Percentiles rank a stretch among this genome's conserved stretches.
Conservation (phyloP, 805 yeast genomes). For the Barnettozyma siamensis region DNA sequence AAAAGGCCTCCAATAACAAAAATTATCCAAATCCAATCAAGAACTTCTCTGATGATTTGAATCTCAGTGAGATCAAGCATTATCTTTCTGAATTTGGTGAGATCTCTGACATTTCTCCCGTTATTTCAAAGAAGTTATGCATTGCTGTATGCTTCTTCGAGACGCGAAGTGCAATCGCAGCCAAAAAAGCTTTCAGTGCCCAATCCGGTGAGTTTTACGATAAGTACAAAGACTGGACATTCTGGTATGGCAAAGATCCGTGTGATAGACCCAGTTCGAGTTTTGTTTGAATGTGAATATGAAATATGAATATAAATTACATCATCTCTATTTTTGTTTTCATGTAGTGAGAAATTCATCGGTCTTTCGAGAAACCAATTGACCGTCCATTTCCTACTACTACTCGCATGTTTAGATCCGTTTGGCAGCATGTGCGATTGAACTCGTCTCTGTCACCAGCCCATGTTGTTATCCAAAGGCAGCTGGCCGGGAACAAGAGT, state of each 20-base stretch:
- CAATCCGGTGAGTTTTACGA: conserved; percentile 29
- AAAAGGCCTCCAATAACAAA: conserved; percentile 11
- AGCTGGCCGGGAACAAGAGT: conserved; percentile 1
- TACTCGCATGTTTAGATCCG: not conserved
- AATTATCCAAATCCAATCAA: conserved; percentile 39
- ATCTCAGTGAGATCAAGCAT: conserved; percentile 35
- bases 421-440: not conserved
- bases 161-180: conserved; percentile 52
- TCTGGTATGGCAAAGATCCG: conserved; percentile 63
- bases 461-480: not conserved
- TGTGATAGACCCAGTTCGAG: conserved; percentile 48
- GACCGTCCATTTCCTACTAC: not conserved
- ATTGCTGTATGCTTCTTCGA: conserved; percentile 56
- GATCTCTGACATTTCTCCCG: conserved; percentile 56
- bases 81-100: conserved; percentile 57
- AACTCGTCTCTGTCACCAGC: not conserved
- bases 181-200: conserved; percentile 41
- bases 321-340: too few species aligned
- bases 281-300: not conserved
- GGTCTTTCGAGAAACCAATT: not conserved
- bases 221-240: conserved; percentile 54
- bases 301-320: too few species aligned
- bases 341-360: not conserved
- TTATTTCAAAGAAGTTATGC: conserved; percentile 60
- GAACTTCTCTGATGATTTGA: conserved; percentile 38